Evolutionary conservation across 2,329 filamentous ascomycete genomes (phyloP), one percentile per base, ranked within the genome.

Genomic region (Trichoderma gracile): DNA sequence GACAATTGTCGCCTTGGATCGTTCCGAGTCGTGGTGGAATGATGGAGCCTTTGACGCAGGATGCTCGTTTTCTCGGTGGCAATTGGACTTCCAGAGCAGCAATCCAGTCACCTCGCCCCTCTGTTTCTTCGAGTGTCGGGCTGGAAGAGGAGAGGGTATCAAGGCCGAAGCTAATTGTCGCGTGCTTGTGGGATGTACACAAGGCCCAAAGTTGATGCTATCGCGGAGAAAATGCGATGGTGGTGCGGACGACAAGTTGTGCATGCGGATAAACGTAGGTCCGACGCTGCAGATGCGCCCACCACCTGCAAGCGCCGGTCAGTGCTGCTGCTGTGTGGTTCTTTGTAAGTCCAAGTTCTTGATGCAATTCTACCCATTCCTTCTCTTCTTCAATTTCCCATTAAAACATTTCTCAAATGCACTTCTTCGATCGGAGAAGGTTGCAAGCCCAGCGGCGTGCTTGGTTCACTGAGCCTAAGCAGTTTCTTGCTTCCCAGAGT

Each of bases 201-300:
- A 17, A n/a, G 23, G 30, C 23, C 58, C 30, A 33, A 33, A 9
- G 33, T 45, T 45, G 45, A 59, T n/a, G 3, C 17, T 57, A 27
- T 57, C 40, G 54, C 49, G 30, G 49, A 43, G 49, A 61, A 61
- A 61, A 43, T 43, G 58, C 46, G 47, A 61, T 15, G 58, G 52
- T 52, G 47, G 57, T 53, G 57, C 23, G 38, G 45, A 21, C 15
- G 25, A n/a, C 9, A 15, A 38, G 33, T 38, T 21, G 23, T 33
- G 43, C 21, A 19, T 5, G 21, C 58, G 58, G 58, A 61, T 23
- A 45, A 61, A 53, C 2, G 6, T 61, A 53, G 43, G 21, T 52
- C 58, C 58, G 58, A 17, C 5, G n/a, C 23, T 19, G 15, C 21
- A 33, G 30, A 33, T 33, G 30, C 30, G 30, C 30, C 30, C 30